A percentile compares a stretch with the other conserved stretches of the same genome.
Evolutionary conservation across 345 rosid species (phyloP).

Genomic region (Eucalyptus marginata): DNA sequence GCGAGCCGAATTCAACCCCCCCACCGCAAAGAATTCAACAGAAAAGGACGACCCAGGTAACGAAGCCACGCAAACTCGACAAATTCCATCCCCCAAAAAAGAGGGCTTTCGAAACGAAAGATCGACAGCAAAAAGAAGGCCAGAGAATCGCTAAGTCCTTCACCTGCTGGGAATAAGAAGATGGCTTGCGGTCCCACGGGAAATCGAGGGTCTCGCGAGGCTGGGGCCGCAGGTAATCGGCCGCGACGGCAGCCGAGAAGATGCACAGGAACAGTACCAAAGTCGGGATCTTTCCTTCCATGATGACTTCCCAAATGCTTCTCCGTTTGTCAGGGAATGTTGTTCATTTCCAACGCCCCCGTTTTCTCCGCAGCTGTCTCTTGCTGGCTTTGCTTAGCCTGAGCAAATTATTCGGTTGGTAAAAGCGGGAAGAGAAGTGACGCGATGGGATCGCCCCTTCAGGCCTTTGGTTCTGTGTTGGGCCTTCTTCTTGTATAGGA

Average conservation of each 20-base stretch:
- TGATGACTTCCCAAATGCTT: constrained; percentile 7
- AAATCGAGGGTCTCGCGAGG: constrained; percentile 70
- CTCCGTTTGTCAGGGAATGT: neutral
- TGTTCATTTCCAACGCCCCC: neutral
- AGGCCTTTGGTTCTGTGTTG: neutral
- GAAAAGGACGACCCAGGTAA: too few species aligned
- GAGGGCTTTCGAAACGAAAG: neutral
- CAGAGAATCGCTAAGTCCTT: neutral
- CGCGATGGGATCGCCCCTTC: neutral
- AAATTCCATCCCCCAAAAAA: neutral
- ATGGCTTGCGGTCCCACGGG: constrained; percentile 35
- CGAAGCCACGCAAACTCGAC: neutral
- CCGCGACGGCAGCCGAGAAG: constrained; percentile 20
- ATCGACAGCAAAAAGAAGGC: neutral
- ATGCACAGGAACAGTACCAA: constrained; percentile 5
- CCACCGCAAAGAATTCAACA: too few species aligned
- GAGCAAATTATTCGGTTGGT: too few species aligned
- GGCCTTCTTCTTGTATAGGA: neutral
- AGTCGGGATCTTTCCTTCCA: neutral
- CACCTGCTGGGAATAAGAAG: constrained; percentile 78
- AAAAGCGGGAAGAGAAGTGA: too few species aligned
- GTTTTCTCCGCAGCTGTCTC: neutral
- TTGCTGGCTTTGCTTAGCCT: too few species aligned
- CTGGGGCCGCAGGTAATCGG: constrained; percentile 55
- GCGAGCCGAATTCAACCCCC: neutral